Evolutionary conservation across 352 stramenopile genomes (phyloP).

Genomic region (Albugo laibachii): DNA sequence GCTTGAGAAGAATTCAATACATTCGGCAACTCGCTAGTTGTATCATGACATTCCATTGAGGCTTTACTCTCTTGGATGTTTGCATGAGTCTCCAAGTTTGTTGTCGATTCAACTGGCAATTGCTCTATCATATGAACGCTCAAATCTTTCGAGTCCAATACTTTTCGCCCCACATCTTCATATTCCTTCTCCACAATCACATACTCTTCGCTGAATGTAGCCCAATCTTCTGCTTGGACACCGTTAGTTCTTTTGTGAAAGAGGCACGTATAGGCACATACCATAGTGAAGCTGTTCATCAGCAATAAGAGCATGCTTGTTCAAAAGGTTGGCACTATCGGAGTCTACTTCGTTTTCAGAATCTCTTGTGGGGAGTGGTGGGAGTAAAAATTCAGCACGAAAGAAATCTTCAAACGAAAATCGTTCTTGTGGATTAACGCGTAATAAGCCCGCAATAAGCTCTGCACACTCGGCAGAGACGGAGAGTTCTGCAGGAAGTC

Average conservation of each 20-base stretch:
- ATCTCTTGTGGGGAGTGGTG: slow-evolving; percentile 18
- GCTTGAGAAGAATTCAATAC: too few species aligned
- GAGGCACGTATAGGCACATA: slow-evolving; percentile 7
- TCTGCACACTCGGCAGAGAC: slow-evolving; percentile 42
- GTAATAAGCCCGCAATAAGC: slow-evolving; percentile 33
- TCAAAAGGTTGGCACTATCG: slow-evolving; percentile 15
- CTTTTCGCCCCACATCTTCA: slow-evolving; percentile 47
- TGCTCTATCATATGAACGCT: slow-evolving; percentile 23
- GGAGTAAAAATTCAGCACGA: slow-evolving; percentile 36
- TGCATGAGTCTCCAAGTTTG: too few species aligned
- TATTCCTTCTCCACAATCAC: slow-evolving; percentile 71
- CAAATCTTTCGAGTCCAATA: slow-evolving; percentile 33
- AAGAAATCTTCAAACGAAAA: slow-evolving; percentile 74
- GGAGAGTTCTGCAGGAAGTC: slow-evolving; percentile 23
- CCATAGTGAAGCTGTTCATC: slow-evolving; percentile 44
- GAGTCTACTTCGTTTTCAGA: slow-evolving; percentile 12
- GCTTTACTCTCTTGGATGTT: too few species aligned
- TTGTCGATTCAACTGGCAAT: slow-evolving; percentile 2
- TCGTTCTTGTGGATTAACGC: slow-evolving; percentile 31
- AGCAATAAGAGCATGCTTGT: slow-evolving; percentile 44
- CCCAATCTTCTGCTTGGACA: slow-evolving; percentile 29
- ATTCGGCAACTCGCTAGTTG: too few species aligned
- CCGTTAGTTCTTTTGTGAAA: neutral
- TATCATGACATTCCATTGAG: too few species aligned
- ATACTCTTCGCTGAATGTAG: slow-evolving; percentile 43